Conservation (phyloP, 305 asterid genomes). For the Plantago coronopus region DNA sequence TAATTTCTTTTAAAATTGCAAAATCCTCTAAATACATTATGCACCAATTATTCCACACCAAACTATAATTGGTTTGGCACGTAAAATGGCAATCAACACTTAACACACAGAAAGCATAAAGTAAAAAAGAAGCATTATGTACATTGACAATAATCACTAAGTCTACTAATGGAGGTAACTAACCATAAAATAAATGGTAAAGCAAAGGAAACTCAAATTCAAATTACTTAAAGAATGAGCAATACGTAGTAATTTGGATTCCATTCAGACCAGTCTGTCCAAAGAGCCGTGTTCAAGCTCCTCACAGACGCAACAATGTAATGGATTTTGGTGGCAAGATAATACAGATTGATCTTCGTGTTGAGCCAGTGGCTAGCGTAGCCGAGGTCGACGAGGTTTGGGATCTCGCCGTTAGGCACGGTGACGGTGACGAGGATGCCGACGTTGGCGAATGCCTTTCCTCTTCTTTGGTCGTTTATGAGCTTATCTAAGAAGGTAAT, state of each 20-base stretch:
- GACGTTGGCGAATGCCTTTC: constrained; percentile 56
- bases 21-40: too few relatives aligned
- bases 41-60: too few relatives aligned
- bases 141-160: too few relatives aligned
- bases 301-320: constrained; percentile 69
- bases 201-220: too few relatives aligned
- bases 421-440: constrained; percentile 71
- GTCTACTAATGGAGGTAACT: too few relatives aligned
- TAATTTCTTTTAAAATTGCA: too few relatives aligned
- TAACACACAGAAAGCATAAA: too few relatives aligned
- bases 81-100: too few relatives aligned
- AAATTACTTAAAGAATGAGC: constrained; percentile 56
- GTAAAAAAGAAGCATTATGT: too few relatives aligned
- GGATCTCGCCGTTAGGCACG: constrained; percentile 76
- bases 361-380: constrained; percentile 48
- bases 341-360: constrained; percentile 49
- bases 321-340: constrained; percentile 57
- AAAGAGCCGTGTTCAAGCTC: constrained; percentile 47
- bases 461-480: too few relatives aligned
- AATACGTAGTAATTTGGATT: constrained; percentile 45
- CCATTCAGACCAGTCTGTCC: constrained; percentile 22
- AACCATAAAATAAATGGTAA: not conserved
- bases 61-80: too few relatives aligned
- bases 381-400: constrained; percentile 36
- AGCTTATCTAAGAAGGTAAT: too few relatives aligned